Conservation (phyloP, 495 filamentous ascomycete species). For the Elasticomyces elasticus region DNA sequence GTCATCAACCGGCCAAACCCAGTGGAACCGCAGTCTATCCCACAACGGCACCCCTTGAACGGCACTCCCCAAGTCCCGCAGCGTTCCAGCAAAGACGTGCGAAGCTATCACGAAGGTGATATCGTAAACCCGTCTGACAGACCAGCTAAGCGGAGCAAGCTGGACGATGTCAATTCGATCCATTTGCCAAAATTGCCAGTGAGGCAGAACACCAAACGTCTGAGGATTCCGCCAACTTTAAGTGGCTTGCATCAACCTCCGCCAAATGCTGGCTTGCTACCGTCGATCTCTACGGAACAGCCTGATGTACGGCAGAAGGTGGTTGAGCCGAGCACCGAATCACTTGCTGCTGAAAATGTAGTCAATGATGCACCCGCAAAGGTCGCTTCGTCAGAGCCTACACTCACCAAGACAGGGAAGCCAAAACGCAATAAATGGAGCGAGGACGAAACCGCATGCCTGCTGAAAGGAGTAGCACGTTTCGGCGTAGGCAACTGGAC, state of each 20-base stretch:
- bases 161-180: slow-evolving; percentile 6
- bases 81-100: background rate
- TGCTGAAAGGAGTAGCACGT: slow-evolving; percentile 65
- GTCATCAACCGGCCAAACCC: slow-evolving; percentile 19
- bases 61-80: slow-evolving; percentile 2
- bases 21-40: slow-evolving; percentile 17
- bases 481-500: slow-evolving; percentile 87
- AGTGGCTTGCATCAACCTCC: slow-evolving; percentile 33
- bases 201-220: slow-evolving; percentile 12
- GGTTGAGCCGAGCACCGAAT: background rate
- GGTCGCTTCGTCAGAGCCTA: background rate
- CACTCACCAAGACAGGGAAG: background rate
- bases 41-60: slow-evolving; percentile 18
- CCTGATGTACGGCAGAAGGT: background rate
- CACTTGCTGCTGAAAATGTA: background rate
- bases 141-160: slow-evolving; percentile 13
- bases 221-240: slow-evolving; percentile 29
- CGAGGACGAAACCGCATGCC: slow-evolving; percentile 68
- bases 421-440: slow-evolving; percentile 49
- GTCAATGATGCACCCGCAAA: background rate
- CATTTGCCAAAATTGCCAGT: slow-evolving; percentile 17
- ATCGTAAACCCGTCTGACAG: background rate
- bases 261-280: slow-evolving; percentile 30
- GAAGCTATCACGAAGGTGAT: background rate
- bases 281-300: slow-evolving; percentile 26